Evolutionary conservation across 345 rosid genomes (phyloP), one percentile per base, ranked within the genome.

Genomic region (Cardamine chenopodiifolia): DNA sequence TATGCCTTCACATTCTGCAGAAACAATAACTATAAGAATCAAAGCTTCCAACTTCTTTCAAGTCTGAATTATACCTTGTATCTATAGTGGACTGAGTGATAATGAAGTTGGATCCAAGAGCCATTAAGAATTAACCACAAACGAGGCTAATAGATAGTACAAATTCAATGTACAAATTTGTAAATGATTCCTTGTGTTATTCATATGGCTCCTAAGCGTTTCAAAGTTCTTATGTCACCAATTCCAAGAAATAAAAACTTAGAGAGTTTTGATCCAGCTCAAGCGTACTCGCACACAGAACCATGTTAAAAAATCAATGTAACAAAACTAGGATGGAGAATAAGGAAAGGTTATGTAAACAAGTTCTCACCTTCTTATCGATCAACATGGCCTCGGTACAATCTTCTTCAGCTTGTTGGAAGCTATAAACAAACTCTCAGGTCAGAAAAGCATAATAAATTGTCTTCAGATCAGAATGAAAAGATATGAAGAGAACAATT

Each of bases 1-100:
- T 91, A 91, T 3, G 97, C 97, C 84, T 91, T 94, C 55, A 94
- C 97, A 83, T 88, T 94, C 97, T 94, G 87, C 25, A 50, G 14
- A 79, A 29, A 68, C 72, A 79, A 28, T 12, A 40, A 22, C 12
- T 49, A 49, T 31, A 26, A 58, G 39, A 60, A 52, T 66, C 35
- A 55, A 45, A 53, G 14, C 18, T 62, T 37, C 56, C 79, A 47
- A 45, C 0, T 65, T 56, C 72, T 47, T 32, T 54, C 1, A 11
- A 29, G 54, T 40, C 57, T 35, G 4, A 45, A 23, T 29, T 4
- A 15, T 34, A 48, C 31, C 0, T 31, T 26, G 34, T 44, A 56
- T 20, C 29, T 68, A 18, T 25, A 9, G 14, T 13, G 52, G 22
- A 37, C 42, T 3, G 42, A 28, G 28, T 68, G 50, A 61, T 54